A percentile compares a stretch with the other conserved stretches of the same genome.
Conservation (phyloP, 148 eudicot species). For the Silene latifolia region DNA sequence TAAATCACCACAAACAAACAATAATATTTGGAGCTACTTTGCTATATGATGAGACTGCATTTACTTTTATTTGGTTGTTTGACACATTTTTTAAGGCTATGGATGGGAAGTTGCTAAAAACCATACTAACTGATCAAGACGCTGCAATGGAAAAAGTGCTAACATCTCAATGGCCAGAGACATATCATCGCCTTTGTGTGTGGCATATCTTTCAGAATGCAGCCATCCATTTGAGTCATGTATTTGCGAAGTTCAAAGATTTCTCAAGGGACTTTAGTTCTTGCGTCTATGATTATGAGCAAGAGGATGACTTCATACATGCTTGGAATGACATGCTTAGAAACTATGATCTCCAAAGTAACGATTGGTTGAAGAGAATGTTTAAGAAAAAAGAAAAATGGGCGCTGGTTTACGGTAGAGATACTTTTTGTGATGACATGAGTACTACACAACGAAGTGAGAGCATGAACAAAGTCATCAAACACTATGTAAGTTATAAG, state of each 20-base stretch:
- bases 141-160: conserved; percentile 27
- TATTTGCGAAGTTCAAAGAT: neutral
- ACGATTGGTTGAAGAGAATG: conserved; percentile 6
- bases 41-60: conserved; percentile 34
- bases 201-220: too few relatives aligned
- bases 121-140: too few relatives aligned
- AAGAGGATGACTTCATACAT: conserved; percentile 3
- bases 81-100: conserved; percentile 29
- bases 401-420: conserved; percentile 25
- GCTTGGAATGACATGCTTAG: conserved; percentile 23
- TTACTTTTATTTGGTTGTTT: conserved; percentile 35
- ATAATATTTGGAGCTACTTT: conserved; percentile 31
- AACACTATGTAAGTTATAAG: too few relatives aligned
- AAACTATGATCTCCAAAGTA: neutral
- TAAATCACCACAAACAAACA: conserved; percentile 33
- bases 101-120: conserved; percentile 32
- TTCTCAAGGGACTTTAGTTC: neutral
- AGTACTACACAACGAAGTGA: conserved; percentile 13
- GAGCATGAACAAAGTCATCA: too few relatives aligned
- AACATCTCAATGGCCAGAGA: conserved; percentile 23
- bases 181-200: conserved; percentile 31
- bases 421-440: conserved; percentile 25
- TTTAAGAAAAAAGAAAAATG: conserved; percentile 21
- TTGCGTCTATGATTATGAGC: neutral
- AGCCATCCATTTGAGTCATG: neutral